A percentile compares a stretch with the other conserved stretches of the same genome.
phyloP scores from a whole-genome alignment of 495 filamentous ascomycete species.

The Aspergillus affinis region DNA sequence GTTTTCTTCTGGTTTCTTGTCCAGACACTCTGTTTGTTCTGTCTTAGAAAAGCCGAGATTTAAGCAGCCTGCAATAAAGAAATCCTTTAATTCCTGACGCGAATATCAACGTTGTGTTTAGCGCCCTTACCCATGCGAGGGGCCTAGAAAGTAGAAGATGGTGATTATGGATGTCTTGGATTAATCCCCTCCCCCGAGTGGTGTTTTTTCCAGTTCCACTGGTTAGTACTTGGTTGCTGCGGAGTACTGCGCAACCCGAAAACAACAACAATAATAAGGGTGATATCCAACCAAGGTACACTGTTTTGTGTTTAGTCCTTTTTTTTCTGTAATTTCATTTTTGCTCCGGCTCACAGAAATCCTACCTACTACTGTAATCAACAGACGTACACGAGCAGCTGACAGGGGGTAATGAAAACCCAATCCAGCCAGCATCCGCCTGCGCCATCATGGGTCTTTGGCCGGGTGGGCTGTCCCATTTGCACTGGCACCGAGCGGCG shows the following conservation, averaged over 20 bases:
- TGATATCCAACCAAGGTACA: slow-evolving; percentile 16
- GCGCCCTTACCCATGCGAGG: slow-evolving; percentile 24
- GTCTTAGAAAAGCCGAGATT: slow-evolving; percentile 3
- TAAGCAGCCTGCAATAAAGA: neutral
- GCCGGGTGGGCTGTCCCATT: slow-evolving; percentile 8
- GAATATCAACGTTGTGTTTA: slow-evolving; percentile 3
- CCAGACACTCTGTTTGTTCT: neutral
- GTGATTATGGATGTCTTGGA: slow-evolving; percentile 21
- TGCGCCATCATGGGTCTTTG: slow-evolving; percentile 16
- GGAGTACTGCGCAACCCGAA: slow-evolving; percentile 25
- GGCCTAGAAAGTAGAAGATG: slow-evolving; percentile 9
- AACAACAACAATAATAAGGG: slow-evolving; percentile 25
- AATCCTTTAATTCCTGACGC: neutral
- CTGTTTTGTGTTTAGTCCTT: too few relatives aligned
- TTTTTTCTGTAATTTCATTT: neutral
- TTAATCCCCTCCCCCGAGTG: neutral
- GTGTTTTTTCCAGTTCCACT: neutral
- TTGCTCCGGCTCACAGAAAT: slow-evolving; percentile 8
- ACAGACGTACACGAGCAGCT: slow-evolving; percentile 17
- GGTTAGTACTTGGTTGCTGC: slow-evolving; percentile 17
- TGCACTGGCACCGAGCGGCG: slow-evolving; percentile 6
- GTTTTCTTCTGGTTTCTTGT: neutral
- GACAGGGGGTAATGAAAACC: slow-evolving; percentile 15
- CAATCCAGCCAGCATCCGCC: slow-evolving; percentile 5
- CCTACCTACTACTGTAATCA: neutral